Conservation (phyloP, 306 rosid species). For the Mucuna pruriens region DNA sequence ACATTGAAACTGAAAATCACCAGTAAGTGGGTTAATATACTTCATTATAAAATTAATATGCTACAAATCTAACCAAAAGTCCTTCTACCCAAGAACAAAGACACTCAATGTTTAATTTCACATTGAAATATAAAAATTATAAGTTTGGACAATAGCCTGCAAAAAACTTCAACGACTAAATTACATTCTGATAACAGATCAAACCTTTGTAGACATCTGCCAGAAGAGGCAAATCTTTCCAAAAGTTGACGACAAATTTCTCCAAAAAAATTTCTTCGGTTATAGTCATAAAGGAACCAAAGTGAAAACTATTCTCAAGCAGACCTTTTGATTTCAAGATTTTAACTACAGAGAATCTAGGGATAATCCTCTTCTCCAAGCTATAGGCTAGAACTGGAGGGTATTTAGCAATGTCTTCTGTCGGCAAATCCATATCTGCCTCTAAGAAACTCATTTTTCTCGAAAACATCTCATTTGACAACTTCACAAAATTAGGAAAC, state of each 20-base stretch:
- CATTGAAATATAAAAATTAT: too few species aligned
- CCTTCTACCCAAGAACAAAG: too few species aligned
- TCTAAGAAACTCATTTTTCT: conserved; percentile 29
- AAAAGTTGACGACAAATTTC: background rate
- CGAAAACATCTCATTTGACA: background rate
- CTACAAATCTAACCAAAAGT: too few species aligned
- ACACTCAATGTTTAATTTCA: background rate
- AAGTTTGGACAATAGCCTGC: background rate
- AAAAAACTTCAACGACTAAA: background rate
- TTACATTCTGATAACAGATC: background rate
- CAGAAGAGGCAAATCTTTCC: background rate
- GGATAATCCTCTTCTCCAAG: conserved; percentile 43
- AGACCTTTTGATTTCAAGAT: conserved; percentile 13
- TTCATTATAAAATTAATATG: background rate
- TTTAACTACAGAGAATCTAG: background rate
- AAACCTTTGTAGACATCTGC: background rate
- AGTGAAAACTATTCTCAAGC: background rate
- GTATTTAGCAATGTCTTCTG: background rate
- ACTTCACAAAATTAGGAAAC: conserved; percentile 29
- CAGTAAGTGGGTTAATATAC: background rate
- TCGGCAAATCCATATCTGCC: conserved; percentile 19
- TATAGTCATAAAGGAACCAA: background rate
- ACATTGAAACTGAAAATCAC: background rate
- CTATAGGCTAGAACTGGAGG: background rate
- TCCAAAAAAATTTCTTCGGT: background rate